Percentiles rank a stretch among this genome's conserved stretches.
phyloP scores from a whole-genome alignment of 2,329 filamentous ascomycete species.

The Talaromyces sp. region DNA sequence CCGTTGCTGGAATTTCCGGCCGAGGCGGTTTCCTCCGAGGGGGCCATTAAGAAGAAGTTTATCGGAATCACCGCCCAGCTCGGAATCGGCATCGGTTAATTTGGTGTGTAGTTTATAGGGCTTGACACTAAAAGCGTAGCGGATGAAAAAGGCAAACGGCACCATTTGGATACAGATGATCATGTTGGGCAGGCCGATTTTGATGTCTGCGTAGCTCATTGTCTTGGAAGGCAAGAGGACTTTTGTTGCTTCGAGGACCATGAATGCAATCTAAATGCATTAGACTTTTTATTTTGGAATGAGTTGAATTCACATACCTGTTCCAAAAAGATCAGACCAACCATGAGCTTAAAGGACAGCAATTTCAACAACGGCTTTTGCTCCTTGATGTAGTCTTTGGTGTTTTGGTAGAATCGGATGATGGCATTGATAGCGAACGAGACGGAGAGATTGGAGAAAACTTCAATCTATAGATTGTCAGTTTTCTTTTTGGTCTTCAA shows the following conservation, averaged over 20 bases:
- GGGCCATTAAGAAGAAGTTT: not conserved
- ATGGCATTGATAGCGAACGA: slow-evolving; percentile 1
- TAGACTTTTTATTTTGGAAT: not conserved
- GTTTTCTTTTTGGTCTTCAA: too few species aligned
- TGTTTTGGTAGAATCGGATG: slow-evolving; percentile 1
- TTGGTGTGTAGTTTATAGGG: not conserved
- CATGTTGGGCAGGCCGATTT: slow-evolving; percentile 4
- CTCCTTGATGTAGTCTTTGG: slow-evolving; percentile 3
- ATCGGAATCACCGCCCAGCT: not conserved
- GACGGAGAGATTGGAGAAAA: slow-evolving; percentile 1
- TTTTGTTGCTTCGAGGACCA: slow-evolving; percentile 2
- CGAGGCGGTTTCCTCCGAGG: not conserved
- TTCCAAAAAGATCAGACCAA: slow-evolving; percentile 2
- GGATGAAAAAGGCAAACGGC: not conserved
- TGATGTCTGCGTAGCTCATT: slow-evolving; percentile 4
- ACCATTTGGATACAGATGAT: slow-evolving; percentile 6
- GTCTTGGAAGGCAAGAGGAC: not conserved
- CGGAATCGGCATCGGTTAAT: not conserved
- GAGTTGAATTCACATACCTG: not conserved
- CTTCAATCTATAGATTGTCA: not conserved
- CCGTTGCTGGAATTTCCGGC: not conserved
- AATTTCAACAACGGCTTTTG: slow-evolving; percentile 1
- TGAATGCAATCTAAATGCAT: not conserved
- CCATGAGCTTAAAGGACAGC: slow-evolving; percentile 2
- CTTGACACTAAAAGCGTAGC: not conserved